Conservation (phyloP, 371 early-diverging fungal species). For the Lichtheimia hyalospora region DNA sequence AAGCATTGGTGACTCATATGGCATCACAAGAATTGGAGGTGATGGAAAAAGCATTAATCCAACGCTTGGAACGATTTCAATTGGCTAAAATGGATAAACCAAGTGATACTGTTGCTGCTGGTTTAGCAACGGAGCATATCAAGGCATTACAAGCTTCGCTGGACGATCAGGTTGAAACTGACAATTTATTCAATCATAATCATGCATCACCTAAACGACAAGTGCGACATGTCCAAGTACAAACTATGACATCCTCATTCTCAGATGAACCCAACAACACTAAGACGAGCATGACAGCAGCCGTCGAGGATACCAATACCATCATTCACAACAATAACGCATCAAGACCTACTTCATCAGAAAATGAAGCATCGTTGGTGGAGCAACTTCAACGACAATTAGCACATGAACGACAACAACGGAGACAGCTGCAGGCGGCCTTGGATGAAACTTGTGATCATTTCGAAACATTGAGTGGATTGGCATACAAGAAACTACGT, state of each 20-base stretch:
- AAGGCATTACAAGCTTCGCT: slow-evolving; percentile 32
- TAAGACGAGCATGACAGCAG: neutral
- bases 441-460: slow-evolving; percentile 57
- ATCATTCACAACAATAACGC: slow-evolving; percentile 1
- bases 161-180: neutral
- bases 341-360: neutral
- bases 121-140: slow-evolving; percentile 39
- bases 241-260: slow-evolving; percentile 23
- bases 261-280: neutral
- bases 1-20: slow-evolving; percentile 8
- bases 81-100: slow-evolving; percentile 26
- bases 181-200: neutral
- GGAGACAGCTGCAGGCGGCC: slow-evolving; percentile 44
- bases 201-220: slow-evolving; percentile 12
- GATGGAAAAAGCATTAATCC: slow-evolving; percentile 34
- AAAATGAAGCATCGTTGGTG: slow-evolving; percentile 1
- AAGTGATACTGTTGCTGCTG: slow-evolving; percentile 38
- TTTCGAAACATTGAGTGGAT: slow-evolving; percentile 55
- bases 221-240: slow-evolving; percentile 43
- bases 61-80: slow-evolving; percentile 32
- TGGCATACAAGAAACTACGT: slow-evolving; percentile 59
- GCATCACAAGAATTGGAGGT: slow-evolving; percentile 18
- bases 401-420: slow-evolving; percentile 27
- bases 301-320: neutral
- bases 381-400: slow-evolving; percentile 29